Base-by-base conservation (phyloP, 805 yeast genomes). In the Ogataea henricii region DNA sequence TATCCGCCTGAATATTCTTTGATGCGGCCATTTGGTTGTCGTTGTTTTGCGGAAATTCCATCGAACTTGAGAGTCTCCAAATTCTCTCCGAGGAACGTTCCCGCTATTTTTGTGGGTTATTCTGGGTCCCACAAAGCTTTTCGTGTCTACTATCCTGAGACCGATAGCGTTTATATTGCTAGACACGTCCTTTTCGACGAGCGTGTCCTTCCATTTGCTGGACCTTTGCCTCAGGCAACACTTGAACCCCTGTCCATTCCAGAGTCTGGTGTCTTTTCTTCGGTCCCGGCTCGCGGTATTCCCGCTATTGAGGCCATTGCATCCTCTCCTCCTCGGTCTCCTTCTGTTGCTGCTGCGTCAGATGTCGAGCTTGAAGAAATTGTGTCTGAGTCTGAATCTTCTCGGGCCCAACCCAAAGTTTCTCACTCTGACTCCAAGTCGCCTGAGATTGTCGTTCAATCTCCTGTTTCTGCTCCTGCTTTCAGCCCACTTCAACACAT, bases 101-200 rank as follows among this genome's bases (percentile, higher is more conserved):
- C 17, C 4, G 29, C 29, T 4, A 23, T 34, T 12, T 36, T 36
- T 23, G 40, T 36, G 27, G 40, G 40, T 23, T 23, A 36, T 21
- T 20, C 38, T 17, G 12, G 8, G 4, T 17, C 21, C 14, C 21
- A 35, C 26, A 35, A 35, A n/a, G 26, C 38, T 6, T 35, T 22
- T 34, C 39, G 33, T 7, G 46, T 43, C 7, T 35, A 43, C 23
- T 18, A 43, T 25, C 40, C 40, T 13, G 30, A 26, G n/a, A n/a
- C 17, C 9, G 25, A 43, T 25, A 13, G 17, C 3, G 22, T 43
- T 25, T 43, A 34, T 21, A 6, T 43, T 22, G 36, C 46, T 17
- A n/a, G 38, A 13, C 29, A 43, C 9, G 46, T 43, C 21, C 37
- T 30, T 14, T 43, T 43, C 16, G 29, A 16, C 14, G 26, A 35